Conservation (phyloP, 2,329 filamentous ascomycete species). For the Scortechinia acanthostroma region DNA sequence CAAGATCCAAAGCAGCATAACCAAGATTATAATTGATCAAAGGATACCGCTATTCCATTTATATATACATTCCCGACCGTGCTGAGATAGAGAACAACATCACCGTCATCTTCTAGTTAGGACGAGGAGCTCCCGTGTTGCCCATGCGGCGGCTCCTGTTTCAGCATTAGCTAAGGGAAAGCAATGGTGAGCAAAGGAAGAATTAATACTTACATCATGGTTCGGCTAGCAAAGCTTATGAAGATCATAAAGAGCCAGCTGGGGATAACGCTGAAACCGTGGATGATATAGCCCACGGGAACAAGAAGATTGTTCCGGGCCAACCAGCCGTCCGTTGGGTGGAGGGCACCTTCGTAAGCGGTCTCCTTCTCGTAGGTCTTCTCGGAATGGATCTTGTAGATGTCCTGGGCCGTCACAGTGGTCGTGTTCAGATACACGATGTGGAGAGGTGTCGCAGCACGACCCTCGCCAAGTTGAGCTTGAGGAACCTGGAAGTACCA, state of each 20-base stretch:
- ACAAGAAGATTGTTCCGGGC: constrained; percentile 41
- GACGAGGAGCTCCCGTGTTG: no score
- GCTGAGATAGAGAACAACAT: no score
- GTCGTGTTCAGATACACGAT: constrained; percentile 47
- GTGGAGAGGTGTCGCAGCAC: constrained; percentile 40
- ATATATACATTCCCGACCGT: no score
- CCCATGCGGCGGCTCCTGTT: constrained; percentile 18
- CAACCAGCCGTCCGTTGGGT: constrained; percentile 51
- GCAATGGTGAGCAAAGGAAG: constrained; percentile 1
- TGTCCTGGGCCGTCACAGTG: constrained; percentile 42
- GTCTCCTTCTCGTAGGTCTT: constrained; percentile 40
- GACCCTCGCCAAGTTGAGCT: constrained; percentile 39
- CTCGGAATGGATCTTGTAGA: constrained; percentile 46
- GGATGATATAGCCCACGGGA: constrained; percentile 46
- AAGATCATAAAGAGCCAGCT: constrained; percentile 60
- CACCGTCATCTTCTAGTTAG: no score
- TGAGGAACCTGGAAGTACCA: constrained; percentile 50
- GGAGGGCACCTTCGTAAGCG: constrained; percentile 48
- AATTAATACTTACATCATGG: constrained; percentile 57
- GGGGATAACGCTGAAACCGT: constrained; percentile 45
- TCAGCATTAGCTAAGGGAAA: not conserved
- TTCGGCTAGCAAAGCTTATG: constrained; percentile 51
- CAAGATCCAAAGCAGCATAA: no score
- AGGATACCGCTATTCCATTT: no score
- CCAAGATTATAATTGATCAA: no score